These are phyloP conservation scores for Fusarium lyarnte DNA, from an alignment of 2,329 filamentous ascomycete genomes.

Conservation along the genomic window DNA sequence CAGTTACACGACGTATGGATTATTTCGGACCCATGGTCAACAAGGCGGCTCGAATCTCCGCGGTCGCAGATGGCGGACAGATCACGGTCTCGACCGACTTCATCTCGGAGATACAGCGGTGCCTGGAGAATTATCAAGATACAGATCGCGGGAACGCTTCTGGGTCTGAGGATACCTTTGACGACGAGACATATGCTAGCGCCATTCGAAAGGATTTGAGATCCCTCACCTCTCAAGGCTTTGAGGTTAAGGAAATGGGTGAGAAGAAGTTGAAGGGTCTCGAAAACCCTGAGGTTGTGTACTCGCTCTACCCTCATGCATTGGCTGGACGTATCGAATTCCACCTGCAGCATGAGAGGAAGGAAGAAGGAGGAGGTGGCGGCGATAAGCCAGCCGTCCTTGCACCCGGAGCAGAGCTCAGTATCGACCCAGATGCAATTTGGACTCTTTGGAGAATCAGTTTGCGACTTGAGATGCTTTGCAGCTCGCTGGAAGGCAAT, in stretches of 20 bases:
- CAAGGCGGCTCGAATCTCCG: slow-evolving; percentile 91
- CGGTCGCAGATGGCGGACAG: slow-evolving; percentile 94
- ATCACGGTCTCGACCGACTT: slow-evolving; percentile 98
- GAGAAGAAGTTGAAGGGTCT: slow-evolving; percentile 96
- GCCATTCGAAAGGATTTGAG: slow-evolving; percentile 88
- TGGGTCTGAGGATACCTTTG: slow-evolving; percentile 73
- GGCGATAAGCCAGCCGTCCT: slow-evolving; percentile 69
- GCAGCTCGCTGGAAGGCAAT: slow-evolving; percentile 82
- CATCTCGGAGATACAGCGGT: slow-evolving; percentile 93
- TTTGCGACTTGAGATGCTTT: slow-evolving; percentile 90
- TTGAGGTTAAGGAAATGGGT: slow-evolving; percentile 95
- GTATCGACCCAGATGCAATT: slow-evolving; percentile 83
- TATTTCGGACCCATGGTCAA: slow-evolving; percentile 99
- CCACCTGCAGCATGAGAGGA: slow-evolving; percentile 63
- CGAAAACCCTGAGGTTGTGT: slow-evolving; percentile 96
- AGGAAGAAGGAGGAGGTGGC: slow-evolving; percentile 53
- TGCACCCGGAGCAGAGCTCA: slow-evolving; percentile 71
- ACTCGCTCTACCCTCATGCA: slow-evolving; percentile 92
- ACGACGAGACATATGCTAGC: slow-evolving; percentile 77
- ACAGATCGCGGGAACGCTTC: slow-evolving; percentile 75
- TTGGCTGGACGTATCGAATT: slow-evolving; percentile 82
- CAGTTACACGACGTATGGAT: slow-evolving; percentile 97
- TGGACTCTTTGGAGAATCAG: slow-evolving; percentile 93
- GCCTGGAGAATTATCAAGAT: slow-evolving; percentile 88
- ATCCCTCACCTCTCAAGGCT: slow-evolving; percentile 88